Percentiles rank a stretch among this genome's conserved stretches.
phyloP scores from a whole-genome alignment of 768 basidiomycete genomes.

The Macrolepiota fuliginosa region DNA sequence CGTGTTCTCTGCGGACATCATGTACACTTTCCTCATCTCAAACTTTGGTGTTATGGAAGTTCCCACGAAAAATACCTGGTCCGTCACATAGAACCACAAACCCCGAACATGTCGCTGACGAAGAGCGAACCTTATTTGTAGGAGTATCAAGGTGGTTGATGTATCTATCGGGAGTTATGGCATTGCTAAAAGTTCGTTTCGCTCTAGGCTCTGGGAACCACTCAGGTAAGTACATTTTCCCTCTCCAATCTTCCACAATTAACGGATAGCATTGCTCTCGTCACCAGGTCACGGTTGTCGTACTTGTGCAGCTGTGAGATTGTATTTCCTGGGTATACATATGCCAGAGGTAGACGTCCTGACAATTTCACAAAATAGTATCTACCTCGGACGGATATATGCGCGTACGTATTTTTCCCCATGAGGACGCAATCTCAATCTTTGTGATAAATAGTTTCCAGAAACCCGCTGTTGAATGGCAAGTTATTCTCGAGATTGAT shows the following conservation, averaged over 20 bases:
- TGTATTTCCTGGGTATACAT: too few relatives aligned
- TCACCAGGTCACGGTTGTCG: background rate
- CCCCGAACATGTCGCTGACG: background rate
- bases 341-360: too few relatives aligned
- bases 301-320: constrained; percentile 1
- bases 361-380: too few relatives aligned
- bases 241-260: background rate
- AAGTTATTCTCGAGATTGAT: background rate
- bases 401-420: too few relatives aligned
- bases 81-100: background rate
- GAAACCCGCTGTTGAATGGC: background rate
- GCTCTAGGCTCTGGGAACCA: background rate
- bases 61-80: background rate
- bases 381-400: too few relatives aligned
- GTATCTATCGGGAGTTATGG: background rate
- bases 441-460: background rate
- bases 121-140: background rate
- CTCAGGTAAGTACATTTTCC: background rate
- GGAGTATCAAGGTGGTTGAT: background rate
- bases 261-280: background rate
- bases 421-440: too few relatives aligned
- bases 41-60: background rate
- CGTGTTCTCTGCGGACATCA: background rate
- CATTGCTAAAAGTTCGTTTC: too few relatives aligned
- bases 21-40: background rate